These are phyloP conservation scores for Calonectria naviculata DNA, from an alignment of 2,329 filamentous ascomycete species.

Conservation along the genomic window DNA sequence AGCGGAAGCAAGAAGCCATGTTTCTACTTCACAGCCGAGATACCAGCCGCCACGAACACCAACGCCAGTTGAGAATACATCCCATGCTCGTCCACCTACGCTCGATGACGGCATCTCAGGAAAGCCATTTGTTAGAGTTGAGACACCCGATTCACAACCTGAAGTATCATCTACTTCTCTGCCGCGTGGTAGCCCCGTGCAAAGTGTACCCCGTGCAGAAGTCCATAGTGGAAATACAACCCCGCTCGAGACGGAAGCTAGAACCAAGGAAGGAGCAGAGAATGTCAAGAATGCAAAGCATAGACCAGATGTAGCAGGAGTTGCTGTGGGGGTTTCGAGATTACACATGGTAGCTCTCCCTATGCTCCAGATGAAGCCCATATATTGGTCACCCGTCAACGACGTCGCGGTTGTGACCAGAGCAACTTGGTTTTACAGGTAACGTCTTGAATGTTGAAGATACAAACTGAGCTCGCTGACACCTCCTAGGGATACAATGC, in stretches of 20 bases:
- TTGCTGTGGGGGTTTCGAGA: conserved; percentile 90
- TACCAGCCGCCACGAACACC: conserved; percentile 34
- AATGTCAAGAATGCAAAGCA: conserved; percentile 15
- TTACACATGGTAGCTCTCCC: conserved; percentile 90
- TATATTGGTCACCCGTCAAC: conserved; percentile 96
- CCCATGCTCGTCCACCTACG: conserved; percentile 32
- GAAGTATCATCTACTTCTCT: conserved; percentile 26
- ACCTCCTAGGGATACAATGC: conserved; percentile 79
- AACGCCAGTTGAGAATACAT: conserved; percentile 36
- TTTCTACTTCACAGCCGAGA: conserved; percentile 32
- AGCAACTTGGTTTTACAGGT: conserved; percentile 96
- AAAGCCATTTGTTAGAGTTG: conserved; percentile 63
- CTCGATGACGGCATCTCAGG: conserved; percentile 65
- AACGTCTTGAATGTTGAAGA: conserved; percentile 22
- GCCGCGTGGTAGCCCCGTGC: conserved; percentile 7
- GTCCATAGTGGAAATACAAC: conserved; percentile 3
- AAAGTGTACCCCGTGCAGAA: conserved; percentile 16
- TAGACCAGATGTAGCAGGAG: conserved; percentile 57
- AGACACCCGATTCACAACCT: conserved; percentile 44
- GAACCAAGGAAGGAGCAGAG: conserved; percentile 18
- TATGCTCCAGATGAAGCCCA: conserved; percentile 88
- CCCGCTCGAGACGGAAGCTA: conserved; percentile 15
- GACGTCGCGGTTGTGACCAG: conserved; percentile 85
- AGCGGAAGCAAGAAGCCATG: conserved; percentile 20
- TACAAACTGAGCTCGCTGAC: conserved; percentile 26